These are phyloP conservation scores for Solanum pinnatisectum DNA, from an alignment of 257 asterid genomes.

Conservation along the genomic window DNA sequence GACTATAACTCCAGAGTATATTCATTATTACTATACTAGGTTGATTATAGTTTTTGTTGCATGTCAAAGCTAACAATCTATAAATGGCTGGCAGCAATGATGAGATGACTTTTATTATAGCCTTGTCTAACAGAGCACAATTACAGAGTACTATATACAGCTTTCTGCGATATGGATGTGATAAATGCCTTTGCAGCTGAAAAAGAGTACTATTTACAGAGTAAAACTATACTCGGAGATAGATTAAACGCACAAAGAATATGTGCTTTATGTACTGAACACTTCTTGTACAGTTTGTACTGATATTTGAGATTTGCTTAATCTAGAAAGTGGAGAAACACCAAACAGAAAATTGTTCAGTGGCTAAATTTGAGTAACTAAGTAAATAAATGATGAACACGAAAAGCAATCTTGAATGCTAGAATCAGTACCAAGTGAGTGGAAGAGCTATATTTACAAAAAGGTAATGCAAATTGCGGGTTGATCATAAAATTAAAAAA, in stretches of 20 bases:
- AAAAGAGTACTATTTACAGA: background rate
- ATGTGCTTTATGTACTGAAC: background rate
- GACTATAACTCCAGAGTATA: background rate
- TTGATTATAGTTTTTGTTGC: background rate
- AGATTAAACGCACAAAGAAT: background rate
- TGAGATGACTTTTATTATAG: background rate
- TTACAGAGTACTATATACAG: background rate
- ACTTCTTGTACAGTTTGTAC: background rate
- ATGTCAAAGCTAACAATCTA: background rate
- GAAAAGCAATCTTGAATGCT: background rate
- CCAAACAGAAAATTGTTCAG: background rate
- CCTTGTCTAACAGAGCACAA: background rate
- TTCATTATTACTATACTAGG: background rate
- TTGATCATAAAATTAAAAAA: conserved; percentile 6
- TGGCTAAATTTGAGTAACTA: background rate
- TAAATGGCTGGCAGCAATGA: background rate
- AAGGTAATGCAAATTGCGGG: background rate
- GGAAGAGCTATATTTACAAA: conserved; percentile 11
- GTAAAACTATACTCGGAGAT: background rate
- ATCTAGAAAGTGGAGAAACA: background rate
- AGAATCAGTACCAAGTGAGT: background rate
- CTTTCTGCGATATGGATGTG: background rate
- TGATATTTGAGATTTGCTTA: background rate
- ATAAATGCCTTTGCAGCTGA: background rate
- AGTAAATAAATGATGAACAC: background rate